Evolutionary conservation across 1,139 yeast genomes (phyloP).

Genomic region (Yamadazyma atlantica): DNA sequence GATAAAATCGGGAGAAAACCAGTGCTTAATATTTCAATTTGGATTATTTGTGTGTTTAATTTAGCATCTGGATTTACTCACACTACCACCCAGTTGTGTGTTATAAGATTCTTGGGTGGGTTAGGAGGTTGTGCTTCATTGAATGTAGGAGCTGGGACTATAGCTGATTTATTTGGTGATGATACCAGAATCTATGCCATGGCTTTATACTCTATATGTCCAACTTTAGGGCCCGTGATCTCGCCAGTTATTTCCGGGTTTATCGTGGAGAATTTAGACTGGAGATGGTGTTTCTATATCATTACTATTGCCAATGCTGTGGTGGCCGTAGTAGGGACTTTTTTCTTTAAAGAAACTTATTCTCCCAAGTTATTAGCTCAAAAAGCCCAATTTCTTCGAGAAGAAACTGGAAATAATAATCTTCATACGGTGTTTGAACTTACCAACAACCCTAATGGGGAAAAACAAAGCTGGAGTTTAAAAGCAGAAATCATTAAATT

Average conservation of each 20-base stretch:
- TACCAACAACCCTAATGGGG: constrained; percentile 20
- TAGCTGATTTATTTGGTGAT: constrained; percentile 62
- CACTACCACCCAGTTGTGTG: constrained; percentile 53
- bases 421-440: constrained; percentile 59
- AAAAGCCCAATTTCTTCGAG: constrained; percentile 47
- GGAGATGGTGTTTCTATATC: constrained; percentile 69
- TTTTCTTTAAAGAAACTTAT: constrained; percentile 55
- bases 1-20: constrained; percentile 50
- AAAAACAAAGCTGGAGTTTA: constrained; percentile 1
- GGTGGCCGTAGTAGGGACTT: constrained; percentile 42
- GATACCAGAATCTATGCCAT: constrained; percentile 54
- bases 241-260: constrained; percentile 37
- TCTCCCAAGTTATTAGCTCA: constrained; percentile 51
- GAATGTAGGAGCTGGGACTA: constrained; percentile 70
- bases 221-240: constrained; percentile 42
- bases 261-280: constrained; percentile 23
- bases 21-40: constrained; percentile 51
- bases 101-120: constrained; percentile 62
- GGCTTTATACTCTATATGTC: constrained; percentile 60
- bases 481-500: constrained; percentile 28
- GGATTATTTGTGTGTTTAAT: constrained; percentile 52
- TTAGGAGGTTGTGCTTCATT: constrained; percentile 65
- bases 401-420: constrained; percentile 53
- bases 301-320: constrained; percentile 54
- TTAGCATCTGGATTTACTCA: constrained; percentile 58